Evolutionary conservation across 2,329 filamentous ascomycete genomes (phyloP).

Genomic region (Dichotomopilus funicola): DNA sequence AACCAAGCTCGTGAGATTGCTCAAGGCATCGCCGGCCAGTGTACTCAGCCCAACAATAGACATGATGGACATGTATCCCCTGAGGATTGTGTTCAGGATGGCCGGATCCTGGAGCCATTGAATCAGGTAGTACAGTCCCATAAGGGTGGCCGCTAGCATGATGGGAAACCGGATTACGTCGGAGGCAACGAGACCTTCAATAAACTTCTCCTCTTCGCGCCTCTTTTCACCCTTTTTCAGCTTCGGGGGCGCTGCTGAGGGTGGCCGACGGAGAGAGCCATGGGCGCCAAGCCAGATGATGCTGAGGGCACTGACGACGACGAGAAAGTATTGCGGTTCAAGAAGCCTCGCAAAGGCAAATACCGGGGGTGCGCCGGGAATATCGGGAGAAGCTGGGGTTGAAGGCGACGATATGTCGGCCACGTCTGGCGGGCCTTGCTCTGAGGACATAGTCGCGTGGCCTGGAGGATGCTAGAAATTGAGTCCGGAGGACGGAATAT

Average conservation of each 20-base stretch:
- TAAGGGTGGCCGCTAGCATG: slow-evolving; percentile 64
- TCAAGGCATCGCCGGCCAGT: slow-evolving; percentile 65
- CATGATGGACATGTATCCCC: slow-evolving; percentile 74
- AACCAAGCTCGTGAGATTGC: slow-evolving; percentile 57
- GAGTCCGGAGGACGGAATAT: no score
- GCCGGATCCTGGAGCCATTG: slow-evolving; percentile 79
- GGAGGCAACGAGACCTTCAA: slow-evolving; percentile 60
- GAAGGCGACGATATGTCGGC: slow-evolving; percentile 5
- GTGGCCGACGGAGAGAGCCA: slow-evolving; percentile 75
- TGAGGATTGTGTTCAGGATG: slow-evolving; percentile 74
- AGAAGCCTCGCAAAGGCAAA: slow-evolving; percentile 17
- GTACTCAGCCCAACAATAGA: slow-evolving; percentile 71
- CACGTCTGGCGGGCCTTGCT: slow-evolving; percentile 1
- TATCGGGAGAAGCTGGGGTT: neutral
- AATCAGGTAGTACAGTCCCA: slow-evolving; percentile 76
- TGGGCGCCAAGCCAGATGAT: slow-evolving; percentile 82
- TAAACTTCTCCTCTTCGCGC: slow-evolving; percentile 47
- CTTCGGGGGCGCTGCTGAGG: slow-evolving; percentile 63
- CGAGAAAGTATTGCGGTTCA: slow-evolving; percentile 34
- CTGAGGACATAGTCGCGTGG: slow-evolving; percentile 13
- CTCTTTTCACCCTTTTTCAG: slow-evolving; percentile 38
- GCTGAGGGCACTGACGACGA: slow-evolving; percentile 62
- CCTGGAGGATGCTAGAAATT: no score
- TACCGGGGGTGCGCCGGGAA: neutral
- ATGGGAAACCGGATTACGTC: slow-evolving; percentile 84